These are phyloP conservation scores for Aspergillus panamensis DNA, from an alignment of 495 filamentous ascomycete genomes.

Conservation along the genomic window DNA sequence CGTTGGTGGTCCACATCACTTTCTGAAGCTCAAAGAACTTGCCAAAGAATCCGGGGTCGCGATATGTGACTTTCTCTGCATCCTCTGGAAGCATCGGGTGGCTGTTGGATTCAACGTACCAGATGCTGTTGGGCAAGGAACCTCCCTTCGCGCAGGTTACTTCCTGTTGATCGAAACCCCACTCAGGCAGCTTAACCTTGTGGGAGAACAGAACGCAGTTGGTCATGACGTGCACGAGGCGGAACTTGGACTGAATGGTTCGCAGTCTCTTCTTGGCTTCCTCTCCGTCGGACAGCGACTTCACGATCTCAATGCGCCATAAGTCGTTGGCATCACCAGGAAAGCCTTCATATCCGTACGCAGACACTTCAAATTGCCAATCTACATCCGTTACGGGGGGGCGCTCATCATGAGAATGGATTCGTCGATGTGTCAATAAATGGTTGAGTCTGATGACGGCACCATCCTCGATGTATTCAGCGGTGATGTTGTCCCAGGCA, in stretches of 20 bases:
- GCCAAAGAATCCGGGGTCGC: constrained; percentile 90
- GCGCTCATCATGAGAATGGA: constrained; percentile 97
- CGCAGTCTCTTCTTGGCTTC: constrained; percentile 80
- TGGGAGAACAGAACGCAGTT: constrained; percentile 96
- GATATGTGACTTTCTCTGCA: constrained; percentile 92
- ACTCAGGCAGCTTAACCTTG: constrained; percentile 96
- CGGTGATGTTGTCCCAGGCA: constrained; percentile 75
- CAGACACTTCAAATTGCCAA: constrained; percentile 97
- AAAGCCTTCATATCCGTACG: constrained; percentile 97
- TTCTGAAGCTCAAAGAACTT: constrained; percentile 99
- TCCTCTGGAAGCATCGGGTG: constrained; percentile 70
- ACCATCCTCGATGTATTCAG: constrained; percentile 73
- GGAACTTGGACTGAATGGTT: constrained; percentile 96
- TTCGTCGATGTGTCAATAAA: constrained; percentile 71
- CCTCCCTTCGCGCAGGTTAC: constrained; percentile 94
- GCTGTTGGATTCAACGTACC: constrained; percentile 89
- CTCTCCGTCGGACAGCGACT: constrained; percentile 76
- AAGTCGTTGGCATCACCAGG: constrained; percentile 94
- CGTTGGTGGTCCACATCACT: constrained; percentile 99
- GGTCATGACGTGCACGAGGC: constrained; percentile 91
- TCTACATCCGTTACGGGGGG: constrained; percentile 96
- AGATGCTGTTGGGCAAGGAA: constrained; percentile 91
- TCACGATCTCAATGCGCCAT: constrained; percentile 92
- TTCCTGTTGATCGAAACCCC: constrained; percentile 96
- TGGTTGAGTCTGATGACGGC: constrained; percentile 80